Evolutionary conservation across 441 rosid genomes (phyloP), one percentile per base, ranked within the genome.

Genomic region (Populus hybrid): DNA sequence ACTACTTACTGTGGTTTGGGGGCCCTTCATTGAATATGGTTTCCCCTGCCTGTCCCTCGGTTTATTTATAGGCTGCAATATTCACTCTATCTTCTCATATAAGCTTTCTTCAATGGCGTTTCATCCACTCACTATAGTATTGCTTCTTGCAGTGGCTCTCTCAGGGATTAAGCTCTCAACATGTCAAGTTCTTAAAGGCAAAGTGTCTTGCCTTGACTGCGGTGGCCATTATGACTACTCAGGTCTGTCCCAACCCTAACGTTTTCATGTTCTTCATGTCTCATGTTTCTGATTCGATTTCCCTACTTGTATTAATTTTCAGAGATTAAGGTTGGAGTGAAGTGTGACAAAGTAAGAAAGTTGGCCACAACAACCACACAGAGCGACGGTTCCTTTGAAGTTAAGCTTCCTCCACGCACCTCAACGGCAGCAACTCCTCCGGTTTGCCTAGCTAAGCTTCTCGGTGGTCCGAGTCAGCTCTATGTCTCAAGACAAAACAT

Each of bases 151-250:
- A 3, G 9, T 77, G 40, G 81, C 81, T 63, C 77, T 89, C 70
- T 88, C 90, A 12, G 81, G 78, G 76, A 38, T 89, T 67, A 69
- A 84, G 69, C 82, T 81, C 71, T 87, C 95, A 0, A 66, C 83
- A n/a, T 80, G 84, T 76, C 80, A 67, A 2, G 73, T 83, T 21
- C 79, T 94, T 42, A 38, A 83, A 75, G 95, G 89, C 57, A 89
- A 88, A 71, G 83, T 92, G 80, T 84, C 95, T 61, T 94, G 98
- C 81, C 81, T 83, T 2, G 93, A 88, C 79, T 94, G 99, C 86
- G 40, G 68, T 9, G 57, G 20, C 38, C 76, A 81, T 36, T 80
- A 82, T 10, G 88, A 87, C 81, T 83, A 88, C 81, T 87, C 99
- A 84, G 97, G 99, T 94, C 10, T 36, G 68, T 16, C 28, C 30